Conservation (phyloP, 139 green algal species). For the Chlorella sp. region DNA sequence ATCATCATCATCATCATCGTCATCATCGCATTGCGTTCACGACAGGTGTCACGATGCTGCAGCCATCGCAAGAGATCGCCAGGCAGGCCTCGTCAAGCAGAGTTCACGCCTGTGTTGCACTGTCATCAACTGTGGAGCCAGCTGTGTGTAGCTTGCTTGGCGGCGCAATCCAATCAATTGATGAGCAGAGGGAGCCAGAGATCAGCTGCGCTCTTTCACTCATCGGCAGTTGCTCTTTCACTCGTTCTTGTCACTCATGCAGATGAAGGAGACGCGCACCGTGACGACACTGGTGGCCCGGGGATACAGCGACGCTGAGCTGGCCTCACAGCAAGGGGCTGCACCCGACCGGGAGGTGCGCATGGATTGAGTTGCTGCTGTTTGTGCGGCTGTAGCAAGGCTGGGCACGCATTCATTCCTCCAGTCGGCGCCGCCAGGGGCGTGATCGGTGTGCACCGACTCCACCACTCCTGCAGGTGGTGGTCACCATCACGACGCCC, state of each 20-base stretch:
- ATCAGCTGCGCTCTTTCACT: neutral
- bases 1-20: too few species aligned
- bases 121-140: too few species aligned
- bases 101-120: too few species aligned
- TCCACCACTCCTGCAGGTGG: conserved; percentile 22
- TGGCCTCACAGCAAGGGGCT: conserved; percentile 6
- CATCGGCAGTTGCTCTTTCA: too few species aligned
- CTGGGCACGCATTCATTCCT: too few species aligned
- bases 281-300: conserved; percentile 30
- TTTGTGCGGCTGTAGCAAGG: too few species aligned
- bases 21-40: too few species aligned
- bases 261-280: conserved; percentile 13
- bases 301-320: conserved; percentile 23
- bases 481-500: conserved; percentile 26
- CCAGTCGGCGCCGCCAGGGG: too few species aligned
- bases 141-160: neutral
- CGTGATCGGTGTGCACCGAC: too few species aligned
- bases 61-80: too few species aligned
- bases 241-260: neutral
- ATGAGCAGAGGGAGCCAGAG: neutral
- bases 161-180: neutral
- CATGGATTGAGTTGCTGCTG: neutral
- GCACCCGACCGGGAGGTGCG: neutral
- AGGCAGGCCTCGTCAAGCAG: too few species aligned
- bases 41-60: too few species aligned